Evolutionary conservation across 1,139 yeast species (phyloP).

Genomic region (Nakaseomyces glabratus): DNA sequence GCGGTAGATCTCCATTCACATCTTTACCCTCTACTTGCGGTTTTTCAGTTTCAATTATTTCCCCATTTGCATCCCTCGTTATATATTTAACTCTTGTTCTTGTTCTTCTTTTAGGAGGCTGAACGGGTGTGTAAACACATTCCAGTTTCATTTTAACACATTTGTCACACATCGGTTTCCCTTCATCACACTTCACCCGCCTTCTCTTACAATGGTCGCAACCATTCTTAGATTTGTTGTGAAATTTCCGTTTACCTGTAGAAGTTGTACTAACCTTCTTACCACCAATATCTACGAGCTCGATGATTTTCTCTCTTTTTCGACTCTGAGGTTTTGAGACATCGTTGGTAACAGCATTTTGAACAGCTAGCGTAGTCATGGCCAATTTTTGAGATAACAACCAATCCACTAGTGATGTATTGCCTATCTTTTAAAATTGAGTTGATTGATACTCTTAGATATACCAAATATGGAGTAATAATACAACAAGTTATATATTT

Average conservation of each 20-base stretch:
- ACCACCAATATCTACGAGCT: conserved; percentile 31
- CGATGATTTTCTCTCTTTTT: conserved; percentile 20
- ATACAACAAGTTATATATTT: too few species aligned
- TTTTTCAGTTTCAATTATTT: conserved; percentile 4
- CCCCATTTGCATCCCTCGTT: conserved; percentile 13
- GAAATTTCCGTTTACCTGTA: conserved; percentile 56
- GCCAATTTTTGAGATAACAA: too few species aligned
- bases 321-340: neutral
- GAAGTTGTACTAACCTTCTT: conserved; percentile 35
- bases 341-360: too few species aligned
- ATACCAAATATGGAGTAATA: too few species aligned
- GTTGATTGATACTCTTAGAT: too few species aligned
- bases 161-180: conserved; percentile 68
- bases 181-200: conserved; percentile 88
- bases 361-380: too few species aligned
- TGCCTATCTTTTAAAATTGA: too few species aligned
- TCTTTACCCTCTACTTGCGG: conserved; percentile 2
- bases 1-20: neutral
- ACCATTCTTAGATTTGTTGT: conserved; percentile 79
- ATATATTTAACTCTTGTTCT: conserved; percentile 16
- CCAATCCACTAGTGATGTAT: too few species aligned
- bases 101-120: conserved; percentile 14
- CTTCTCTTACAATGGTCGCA: conserved; percentile 83
- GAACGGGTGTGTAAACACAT: conserved; percentile 47
- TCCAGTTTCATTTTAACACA: conserved; percentile 69